These are phyloP conservation scores for Diaporthe ampelina DNA, from an alignment of 2,329 filamentous ascomycete species.

Conservation along the genomic window DNA sequence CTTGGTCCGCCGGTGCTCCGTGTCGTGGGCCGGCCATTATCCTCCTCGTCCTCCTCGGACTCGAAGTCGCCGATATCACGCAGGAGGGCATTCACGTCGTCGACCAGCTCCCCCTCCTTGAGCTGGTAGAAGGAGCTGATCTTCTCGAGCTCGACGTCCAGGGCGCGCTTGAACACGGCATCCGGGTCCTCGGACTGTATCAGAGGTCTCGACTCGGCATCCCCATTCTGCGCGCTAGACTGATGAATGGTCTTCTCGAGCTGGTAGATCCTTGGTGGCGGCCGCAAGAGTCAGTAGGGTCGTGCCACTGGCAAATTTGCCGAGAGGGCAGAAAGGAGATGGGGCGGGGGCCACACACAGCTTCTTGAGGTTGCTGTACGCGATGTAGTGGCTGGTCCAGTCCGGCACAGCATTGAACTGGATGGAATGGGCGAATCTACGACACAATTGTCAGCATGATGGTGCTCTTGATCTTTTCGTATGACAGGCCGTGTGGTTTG, in stretches of 20 bases:
- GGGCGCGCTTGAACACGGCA: conserved; percentile 81
- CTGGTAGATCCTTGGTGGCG: conserved; percentile 81
- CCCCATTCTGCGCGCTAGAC: conserved; percentile 61
- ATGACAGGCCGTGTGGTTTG: not conserved
- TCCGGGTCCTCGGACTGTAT: conserved; percentile 83
- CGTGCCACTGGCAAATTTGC: conserved; percentile 22
- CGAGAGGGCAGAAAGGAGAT: conserved; percentile 1
- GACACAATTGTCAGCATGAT: not conserved
- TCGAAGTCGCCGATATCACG: conserved; percentile 80
- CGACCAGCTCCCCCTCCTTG: conserved; percentile 90
- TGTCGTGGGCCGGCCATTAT: conserved; percentile 46
- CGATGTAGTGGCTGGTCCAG: conserved; percentile 98
- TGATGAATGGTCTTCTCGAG: conserved; percentile 89
- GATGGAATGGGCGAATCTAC: conserved; percentile 90
- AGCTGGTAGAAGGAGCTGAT: conserved; percentile 90
- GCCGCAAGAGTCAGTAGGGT: conserved; percentile 17
- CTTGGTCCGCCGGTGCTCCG: conserved; percentile 48
- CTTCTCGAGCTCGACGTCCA: conserved; percentile 94
- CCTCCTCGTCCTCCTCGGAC: conserved; percentile 64
- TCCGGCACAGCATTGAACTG: conserved; percentile 99
- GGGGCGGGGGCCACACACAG: conserved; percentile 70
- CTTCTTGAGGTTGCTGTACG: conserved; percentile 99
- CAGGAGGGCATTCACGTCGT: conserved; percentile 83
- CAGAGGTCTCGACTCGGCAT: conserved; percentile 88
- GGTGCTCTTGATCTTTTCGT: not conserved